Percentiles rank a stretch among this genome's conserved stretches.
phyloP scores from a whole-genome alignment of 176 grass and related monocot genomes.

The Sorghum bicolor region Sorghum_bicolor_NCBIv3 NC_012873.2:66476001-66476500 shows the following conservation, averaged over 20 bases:
- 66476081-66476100: constrained; percentile 90
- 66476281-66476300: constrained; percentile 86
- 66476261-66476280: constrained; percentile 98
- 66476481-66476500: constrained; percentile 94
- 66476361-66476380: neutral
- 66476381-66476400: constrained; percentile 83
- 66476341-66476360: neutral
- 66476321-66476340: neutral
- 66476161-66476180: neutral
- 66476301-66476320: constrained; percentile 58
- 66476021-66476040: constrained; percentile 89
- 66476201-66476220: constrained; percentile 87
- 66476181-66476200: constrained; percentile 29
- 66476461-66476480: constrained; percentile 83
- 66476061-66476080: constrained; percentile 79
- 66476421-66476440: constrained; percentile 89
- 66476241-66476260: constrained; percentile 83
- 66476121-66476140: constrained; percentile 2
- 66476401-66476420: constrained; percentile 90
- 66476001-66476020: constrained; percentile 89
- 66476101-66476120: constrained; percentile 98
- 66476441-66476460: constrained; percentile 96
- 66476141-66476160: neutral
- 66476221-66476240: constrained; percentile 70
- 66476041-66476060: constrained; percentile 94